Percentiles rank a stretch among this genome's conserved stretches.
These are phyloP conservation scores for Mycena albidolilacea DNA, from an alignment of 768 basidiomycete species.

Conservation along the genomic window DNA sequence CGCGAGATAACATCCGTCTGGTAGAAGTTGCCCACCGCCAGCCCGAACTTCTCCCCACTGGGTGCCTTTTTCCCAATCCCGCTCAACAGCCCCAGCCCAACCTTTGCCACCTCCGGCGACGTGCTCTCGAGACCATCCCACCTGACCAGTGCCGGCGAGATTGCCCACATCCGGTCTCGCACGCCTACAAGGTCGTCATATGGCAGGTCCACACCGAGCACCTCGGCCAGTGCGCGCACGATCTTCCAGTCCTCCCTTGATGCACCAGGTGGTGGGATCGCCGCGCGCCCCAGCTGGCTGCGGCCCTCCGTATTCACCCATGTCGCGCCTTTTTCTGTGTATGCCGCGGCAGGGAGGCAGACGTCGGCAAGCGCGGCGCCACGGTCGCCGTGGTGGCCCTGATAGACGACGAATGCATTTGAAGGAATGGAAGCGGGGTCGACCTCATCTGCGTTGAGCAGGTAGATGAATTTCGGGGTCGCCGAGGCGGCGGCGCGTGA, in stretches of 20 bases:
- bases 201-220: slow-evolving; percentile 83
- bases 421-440: slow-evolving; percentile 90
- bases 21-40: slow-evolving; percentile 92
- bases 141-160: slow-evolving; percentile 90
- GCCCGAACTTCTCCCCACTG: slow-evolving; percentile 68
- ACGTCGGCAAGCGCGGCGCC: slow-evolving; percentile 99
- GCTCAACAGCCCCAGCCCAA: slow-evolving; percentile 76
- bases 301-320: slow-evolving; percentile 99
- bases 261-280: slow-evolving; percentile 95
- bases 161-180: slow-evolving; percentile 96
- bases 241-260: slow-evolving; percentile 99
- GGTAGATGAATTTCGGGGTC: slow-evolving; percentile 95
- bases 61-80: slow-evolving; percentile 53
- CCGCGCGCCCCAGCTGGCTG: slow-evolving; percentile 89
- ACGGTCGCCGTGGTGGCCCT: slow-evolving; percentile 97
- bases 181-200: slow-evolving; percentile 91
- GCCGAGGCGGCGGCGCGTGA: slow-evolving; percentile 81
- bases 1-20: slow-evolving; percentile 96
- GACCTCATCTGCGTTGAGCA: slow-evolving; percentile 96
- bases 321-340: slow-evolving; percentile 90
- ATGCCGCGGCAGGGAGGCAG: slow-evolving; percentile 91
- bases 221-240: slow-evolving; percentile 92
- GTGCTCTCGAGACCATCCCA: slow-evolving; percentile 88
- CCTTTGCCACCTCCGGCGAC: slow-evolving; percentile 77
- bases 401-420: slow-evolving; percentile 97